Conservation (phyloP, 1,139 yeast genomes). For the Yarrowia galli region DNA sequence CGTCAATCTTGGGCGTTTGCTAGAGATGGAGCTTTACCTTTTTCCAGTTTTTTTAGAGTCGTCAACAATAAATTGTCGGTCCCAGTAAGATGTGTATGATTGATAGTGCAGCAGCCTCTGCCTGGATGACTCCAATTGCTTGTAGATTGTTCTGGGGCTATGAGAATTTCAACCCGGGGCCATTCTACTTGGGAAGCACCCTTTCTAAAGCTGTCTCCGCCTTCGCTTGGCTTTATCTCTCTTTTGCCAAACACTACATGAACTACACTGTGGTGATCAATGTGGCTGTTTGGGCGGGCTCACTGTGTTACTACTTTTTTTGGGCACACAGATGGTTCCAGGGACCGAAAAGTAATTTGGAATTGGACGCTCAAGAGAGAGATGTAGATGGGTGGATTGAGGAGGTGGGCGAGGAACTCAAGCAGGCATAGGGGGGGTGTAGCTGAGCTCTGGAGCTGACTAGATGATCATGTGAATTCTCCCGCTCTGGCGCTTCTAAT, state of each 20-base stretch:
- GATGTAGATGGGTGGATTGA: not conserved
- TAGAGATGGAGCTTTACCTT: constrained; percentile 7
- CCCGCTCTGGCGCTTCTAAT: no score
- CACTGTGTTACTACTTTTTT: not conserved
- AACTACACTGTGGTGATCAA: constrained; percentile 13
- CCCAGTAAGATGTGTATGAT: not conserved
- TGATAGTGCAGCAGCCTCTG: constrained; percentile 12
- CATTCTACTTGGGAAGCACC: not conserved
- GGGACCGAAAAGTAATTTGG: constrained; percentile 7
- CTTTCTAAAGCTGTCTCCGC: not conserved
- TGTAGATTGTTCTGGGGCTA: constrained; percentile 9
- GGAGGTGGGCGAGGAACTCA: no score
- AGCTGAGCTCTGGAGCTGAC: no score
- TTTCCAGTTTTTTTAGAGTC: not conserved
- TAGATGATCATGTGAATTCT: no score
- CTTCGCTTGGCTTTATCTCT: not conserved
- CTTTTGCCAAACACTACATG: not conserved
- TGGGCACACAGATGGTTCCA: constrained; percentile 17
- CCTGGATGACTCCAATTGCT: not conserved
- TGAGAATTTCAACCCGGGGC: not conserved
- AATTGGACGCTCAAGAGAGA: not conserved
- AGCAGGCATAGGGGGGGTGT: no score
- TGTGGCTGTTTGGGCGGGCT: not conserved
- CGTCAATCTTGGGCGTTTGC: constrained; percentile 9
- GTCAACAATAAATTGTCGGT: not conserved